Conservation (phyloP, 176 grass and related monocot genomes). For the Stipa capillata region DNA sequence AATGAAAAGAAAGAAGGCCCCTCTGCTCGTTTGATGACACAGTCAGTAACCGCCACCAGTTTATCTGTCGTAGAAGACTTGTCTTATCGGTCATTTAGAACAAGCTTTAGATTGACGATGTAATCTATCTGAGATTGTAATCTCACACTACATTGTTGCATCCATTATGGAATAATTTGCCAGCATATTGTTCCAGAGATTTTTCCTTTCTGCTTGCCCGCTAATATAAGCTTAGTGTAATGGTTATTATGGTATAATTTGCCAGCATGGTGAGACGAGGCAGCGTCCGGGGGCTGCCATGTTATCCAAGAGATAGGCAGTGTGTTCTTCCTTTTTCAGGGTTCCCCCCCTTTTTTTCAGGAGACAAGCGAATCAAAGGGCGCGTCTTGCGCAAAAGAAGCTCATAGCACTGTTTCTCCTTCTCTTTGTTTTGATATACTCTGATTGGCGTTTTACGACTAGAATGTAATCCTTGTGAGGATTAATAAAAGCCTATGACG, state of each 20-base stretch:
- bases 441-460: no score
- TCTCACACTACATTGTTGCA: constrained; percentile 18
- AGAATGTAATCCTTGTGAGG: no score
- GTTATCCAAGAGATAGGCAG: no score
- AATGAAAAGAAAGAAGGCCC: constrained; percentile 15
- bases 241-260: background rate
- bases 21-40: constrained; percentile 9
- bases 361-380: no score
- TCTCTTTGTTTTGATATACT: no score
- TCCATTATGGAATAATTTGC: constrained; percentile 22
- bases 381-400: no score
- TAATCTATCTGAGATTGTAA: background rate
- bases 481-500: no score
- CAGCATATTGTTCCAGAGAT: background rate
- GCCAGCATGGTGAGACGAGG: no score
- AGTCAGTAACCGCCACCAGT: constrained; percentile 1
- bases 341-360: no score
- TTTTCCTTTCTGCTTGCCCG: background rate
- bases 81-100: constrained; percentile 26
- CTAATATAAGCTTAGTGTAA: background rate
- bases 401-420: no score
- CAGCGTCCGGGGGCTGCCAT: no score
- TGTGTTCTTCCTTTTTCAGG: no score
- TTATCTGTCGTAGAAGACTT: background rate
- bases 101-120: constrained; percentile 29